Conservation (phyloP, 495 filamentous ascomycete genomes). For the Parmelia sp. region DNA sequence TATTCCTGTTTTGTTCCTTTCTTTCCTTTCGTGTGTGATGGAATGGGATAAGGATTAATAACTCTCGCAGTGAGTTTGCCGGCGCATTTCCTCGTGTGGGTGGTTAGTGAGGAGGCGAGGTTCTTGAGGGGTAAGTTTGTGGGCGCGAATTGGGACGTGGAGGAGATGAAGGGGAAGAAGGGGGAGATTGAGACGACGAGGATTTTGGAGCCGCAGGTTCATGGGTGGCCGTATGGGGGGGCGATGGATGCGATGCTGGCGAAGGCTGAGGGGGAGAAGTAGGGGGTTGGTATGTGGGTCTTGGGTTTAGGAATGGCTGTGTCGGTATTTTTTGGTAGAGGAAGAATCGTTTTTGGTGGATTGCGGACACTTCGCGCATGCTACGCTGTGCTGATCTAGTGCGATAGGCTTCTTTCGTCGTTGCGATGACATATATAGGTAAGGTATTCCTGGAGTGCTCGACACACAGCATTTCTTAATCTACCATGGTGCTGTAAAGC, state of each 20-base stretch:
- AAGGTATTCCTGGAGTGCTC: no score
- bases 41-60: not conserved
- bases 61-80: slow-evolving; percentile 21
- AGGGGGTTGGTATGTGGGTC: not conserved
- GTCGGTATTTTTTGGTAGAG: no score
- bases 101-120: slow-evolving; percentile 40
- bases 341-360: not conserved
- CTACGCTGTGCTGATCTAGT: not conserved
- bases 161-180: slow-evolving; percentile 38
- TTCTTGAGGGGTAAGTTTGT: slow-evolving; percentile 48
- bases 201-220: not conserved
- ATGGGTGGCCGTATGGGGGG: not conserved
- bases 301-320: not conserved
- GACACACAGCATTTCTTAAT: no score
- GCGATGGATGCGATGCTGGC: slow-evolving; percentile 5
- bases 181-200: slow-evolving; percentile 20
- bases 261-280: not conserved
- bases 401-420: not conserved
- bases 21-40: no score
- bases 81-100: slow-evolving; percentile 42
- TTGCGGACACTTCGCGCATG: not conserved
- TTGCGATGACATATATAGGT: not conserved
- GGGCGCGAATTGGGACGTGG: slow-evolving; percentile 48
- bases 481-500: no score
- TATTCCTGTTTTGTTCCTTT: not conserved